These are phyloP conservation scores for Talaromyces sp. DNA, from an alignment of 2,329 filamentous ascomycete genomes.

Conservation along the genomic window DNA sequence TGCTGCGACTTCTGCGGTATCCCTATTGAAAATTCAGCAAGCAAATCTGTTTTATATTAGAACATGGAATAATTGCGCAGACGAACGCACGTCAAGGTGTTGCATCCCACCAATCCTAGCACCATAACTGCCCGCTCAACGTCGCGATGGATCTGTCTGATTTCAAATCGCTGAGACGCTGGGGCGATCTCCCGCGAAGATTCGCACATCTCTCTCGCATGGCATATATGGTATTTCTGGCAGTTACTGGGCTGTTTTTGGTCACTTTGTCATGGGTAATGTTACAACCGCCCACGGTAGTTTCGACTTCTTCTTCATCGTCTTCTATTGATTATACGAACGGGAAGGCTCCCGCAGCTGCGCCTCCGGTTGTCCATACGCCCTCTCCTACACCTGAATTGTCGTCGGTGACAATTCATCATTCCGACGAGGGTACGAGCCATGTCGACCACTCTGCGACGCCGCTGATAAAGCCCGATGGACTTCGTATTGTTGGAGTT, in stretches of 20 bases:
- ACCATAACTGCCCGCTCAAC: neutral
- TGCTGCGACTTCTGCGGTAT: neutral
- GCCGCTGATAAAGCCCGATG: slow-evolving; percentile 17
- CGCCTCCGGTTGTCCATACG: neutral
- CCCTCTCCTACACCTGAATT: slow-evolving; percentile 7
- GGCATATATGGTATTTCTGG: slow-evolving; percentile 16
- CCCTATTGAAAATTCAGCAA: too few relatives aligned
- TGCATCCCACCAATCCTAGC: neutral
- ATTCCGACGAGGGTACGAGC: slow-evolving; percentile 16
- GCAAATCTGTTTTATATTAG: neutral
- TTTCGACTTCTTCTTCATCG: neutral
- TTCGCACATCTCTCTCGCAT: slow-evolving; percentile 10
- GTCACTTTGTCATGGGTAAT: slow-evolving; percentile 14
- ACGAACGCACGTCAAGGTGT: neutral
- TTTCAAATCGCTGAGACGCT: slow-evolving; percentile 12
- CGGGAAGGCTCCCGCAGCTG: slow-evolving; percentile 2
- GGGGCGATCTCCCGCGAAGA: slow-evolving; percentile 11
- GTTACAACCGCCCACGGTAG: slow-evolving; percentile 2
- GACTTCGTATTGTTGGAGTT: slow-evolving; percentile 14
- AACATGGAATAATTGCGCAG: slow-evolving; percentile 1
- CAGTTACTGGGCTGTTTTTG: slow-evolving; percentile 9
- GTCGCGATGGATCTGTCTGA: slow-evolving; percentile 15
- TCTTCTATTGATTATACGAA: neutral
- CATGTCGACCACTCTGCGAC: slow-evolving; percentile 17
- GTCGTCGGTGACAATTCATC: slow-evolving; percentile 16